Base-by-base conservation (phyloP, 148 eudicot species). In the Polygonum aviculare region DNA sequence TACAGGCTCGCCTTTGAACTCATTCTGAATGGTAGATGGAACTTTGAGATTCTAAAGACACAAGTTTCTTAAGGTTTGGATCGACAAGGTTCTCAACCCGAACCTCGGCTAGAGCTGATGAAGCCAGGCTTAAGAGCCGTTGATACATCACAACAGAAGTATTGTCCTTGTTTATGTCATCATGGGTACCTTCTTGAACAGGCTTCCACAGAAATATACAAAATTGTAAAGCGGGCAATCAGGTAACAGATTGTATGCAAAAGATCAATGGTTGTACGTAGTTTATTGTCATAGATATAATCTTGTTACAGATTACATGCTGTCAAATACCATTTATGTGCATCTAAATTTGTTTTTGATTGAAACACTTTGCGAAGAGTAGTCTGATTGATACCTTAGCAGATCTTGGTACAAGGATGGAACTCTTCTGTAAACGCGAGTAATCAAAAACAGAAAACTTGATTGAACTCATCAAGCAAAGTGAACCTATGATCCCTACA, bases 391-490 rank as follows among this genome's bases (percentile, higher is more conserved):
- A 19, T 84, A 84, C 86, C 86, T 79, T 79, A 14, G 31, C 40
- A 6, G 63, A 62, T 74, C 75, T 80, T 22, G 72, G 79, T 45
- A 70, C 75, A 7, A 75, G 60, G 51, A 73, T 36, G 16, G 85
- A 77, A 40, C 62, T 79, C 78, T 33, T 82, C 45, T 70, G 77
- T 69, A 83, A 63, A 69, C 45, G 26, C 2, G 80, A 7, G 31
- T 83, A 81, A 76, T 90, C 89, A 54, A 90, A 80, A 54, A 79
- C 69, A 2, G 85, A 76, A 76, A 84, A 84, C 79, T 91, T 72
- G 71, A 92, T 79, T 9, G 93, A 94, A 82, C 92, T 95, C 87
- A 91, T 82, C 78, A 90, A 79, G 72, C 87, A 84, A 76, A 92
- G 77, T 33, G 87, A 81, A 75, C 75, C 85, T 77, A 88, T 82